Evolutionary conservation across 495 filamentous ascomycete species (phyloP), one percentile per base, ranked within the genome.

Genomic region (Beverwykella pulmonaria): DNA sequence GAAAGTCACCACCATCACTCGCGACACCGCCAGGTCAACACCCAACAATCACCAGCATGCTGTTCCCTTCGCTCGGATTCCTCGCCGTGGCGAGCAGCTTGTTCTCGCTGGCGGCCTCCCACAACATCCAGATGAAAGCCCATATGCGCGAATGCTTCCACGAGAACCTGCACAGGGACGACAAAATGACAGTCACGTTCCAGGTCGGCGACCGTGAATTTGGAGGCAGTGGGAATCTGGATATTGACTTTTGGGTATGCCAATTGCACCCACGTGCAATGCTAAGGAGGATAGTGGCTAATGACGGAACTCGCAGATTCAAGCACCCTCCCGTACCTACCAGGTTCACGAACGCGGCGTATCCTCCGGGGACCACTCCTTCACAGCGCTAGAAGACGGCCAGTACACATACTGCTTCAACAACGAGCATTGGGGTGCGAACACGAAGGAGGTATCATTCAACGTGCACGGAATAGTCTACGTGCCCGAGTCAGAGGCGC

Each of bases 391-490:
- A 49, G 76, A 84, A 73, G 94, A 98, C 77, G 94, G 94, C 62
- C 90, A 90, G 77, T 96, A 90, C 82, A 80, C 85, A 62, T 98
- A 98, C 85, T 98, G 94, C 85, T 98, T 98, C 84, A 96, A 92
- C 78, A 98, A 98, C 75, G 94, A 98, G 81, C 88, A 93, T 74
- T 97, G 92, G 88, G 88, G 87, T 53, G 91, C 91, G 27, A 89
- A 87, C 74, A 92, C 86, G 71, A 98, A 98, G 81, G 95, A 98
- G 75, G 93, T 98, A 36, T 94, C 91, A 47, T 98, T 98, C 83
- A 98, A 98, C 77, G 94, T 98, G 23, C 94, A 98, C 77, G 94
- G 94, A 60, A 93, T 98, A 67, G 95, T 98, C 67, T 98, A 98
- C 79, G 92, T 98, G 44, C 89, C 92, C 2, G 94, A 98, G 76